Evolutionary conservation across 768 basidiomycete genomes (phyloP).

Genomic region (Lentinula aciculospora): DNA sequence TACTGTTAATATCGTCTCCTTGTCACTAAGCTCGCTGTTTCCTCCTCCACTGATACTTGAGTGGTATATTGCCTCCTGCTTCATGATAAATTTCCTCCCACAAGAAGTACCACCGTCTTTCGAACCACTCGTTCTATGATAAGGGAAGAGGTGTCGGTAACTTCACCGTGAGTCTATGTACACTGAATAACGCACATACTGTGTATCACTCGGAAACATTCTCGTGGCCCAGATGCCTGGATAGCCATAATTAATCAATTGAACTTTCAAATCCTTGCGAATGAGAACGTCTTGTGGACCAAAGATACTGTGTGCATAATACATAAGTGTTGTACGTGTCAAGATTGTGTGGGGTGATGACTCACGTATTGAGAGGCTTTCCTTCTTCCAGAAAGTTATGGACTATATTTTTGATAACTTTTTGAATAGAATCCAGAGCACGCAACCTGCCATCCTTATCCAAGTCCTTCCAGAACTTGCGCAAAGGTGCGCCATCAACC

Average conservation of each 20-base stretch:
- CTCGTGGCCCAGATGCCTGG: not conserved
- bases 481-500: not conserved
- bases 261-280: not conserved
- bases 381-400: not conserved
- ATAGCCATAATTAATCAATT: not conserved
- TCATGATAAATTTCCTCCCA: not conserved
- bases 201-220: not conserved
- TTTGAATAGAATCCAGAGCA: not conserved
- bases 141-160: not conserved
- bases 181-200: not conserved
- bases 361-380: not conserved
- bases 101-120: not conserved
- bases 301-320: not conserved
- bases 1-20: not conserved
- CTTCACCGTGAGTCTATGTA: not conserved
- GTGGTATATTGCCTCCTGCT: not conserved
- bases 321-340: not conserved
- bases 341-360: not conserved
- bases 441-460: not conserved
- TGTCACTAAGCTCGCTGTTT: not conserved
- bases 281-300: not conserved
- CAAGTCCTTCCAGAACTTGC: not conserved
- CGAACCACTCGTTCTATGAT: not conserved
- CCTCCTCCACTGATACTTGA: not conserved
- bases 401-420: not conserved